Evolutionary conservation across 371 early-diverging fungal genomes (phyloP).

Genomic region (Saksenaea vasiformis): DNA sequence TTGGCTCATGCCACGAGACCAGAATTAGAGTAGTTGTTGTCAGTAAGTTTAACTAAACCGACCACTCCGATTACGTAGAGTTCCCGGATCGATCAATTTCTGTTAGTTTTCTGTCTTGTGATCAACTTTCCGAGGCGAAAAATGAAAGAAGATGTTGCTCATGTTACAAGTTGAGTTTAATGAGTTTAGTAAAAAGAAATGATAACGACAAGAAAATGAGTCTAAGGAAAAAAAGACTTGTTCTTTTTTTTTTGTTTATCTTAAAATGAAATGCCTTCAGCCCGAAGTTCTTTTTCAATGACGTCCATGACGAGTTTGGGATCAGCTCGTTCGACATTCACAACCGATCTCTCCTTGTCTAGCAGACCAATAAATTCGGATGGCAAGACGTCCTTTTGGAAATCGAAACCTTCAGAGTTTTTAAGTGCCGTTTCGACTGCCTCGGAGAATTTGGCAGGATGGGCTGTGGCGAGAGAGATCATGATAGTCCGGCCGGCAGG

Average conservation of each 20-base stretch:
- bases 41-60: no score
- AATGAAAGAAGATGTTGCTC: no score
- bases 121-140: no score
- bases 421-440: slow-evolving; percentile 84
- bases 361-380: slow-evolving; percentile 71
- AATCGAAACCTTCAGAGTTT: slow-evolving; percentile 54
- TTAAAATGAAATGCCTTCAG: slow-evolving; percentile 49
- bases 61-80: no score
- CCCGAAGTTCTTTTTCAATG: slow-evolving; percentile 57
- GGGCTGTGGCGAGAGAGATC: slow-evolving; percentile 90
- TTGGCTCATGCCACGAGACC: no score
- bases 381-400: slow-evolving; percentile 68
- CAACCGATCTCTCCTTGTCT: slow-evolving; percentile 68
- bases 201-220: not conserved
- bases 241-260: not conserved
- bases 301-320: slow-evolving; percentile 59
- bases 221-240: no score
- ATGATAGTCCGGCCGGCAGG: slow-evolving; percentile 45
- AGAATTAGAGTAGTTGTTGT: no score
- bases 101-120: no score
- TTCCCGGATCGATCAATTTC: no score
- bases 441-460: slow-evolving; percentile 95
- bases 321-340: slow-evolving; percentile 59
- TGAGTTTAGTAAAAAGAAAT: no score
- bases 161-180: no score